These are phyloP conservation scores for Epichloe amarillans DNA, from an alignment of 2,329 filamentous ascomycete species.

Conservation along the genomic window DNA sequence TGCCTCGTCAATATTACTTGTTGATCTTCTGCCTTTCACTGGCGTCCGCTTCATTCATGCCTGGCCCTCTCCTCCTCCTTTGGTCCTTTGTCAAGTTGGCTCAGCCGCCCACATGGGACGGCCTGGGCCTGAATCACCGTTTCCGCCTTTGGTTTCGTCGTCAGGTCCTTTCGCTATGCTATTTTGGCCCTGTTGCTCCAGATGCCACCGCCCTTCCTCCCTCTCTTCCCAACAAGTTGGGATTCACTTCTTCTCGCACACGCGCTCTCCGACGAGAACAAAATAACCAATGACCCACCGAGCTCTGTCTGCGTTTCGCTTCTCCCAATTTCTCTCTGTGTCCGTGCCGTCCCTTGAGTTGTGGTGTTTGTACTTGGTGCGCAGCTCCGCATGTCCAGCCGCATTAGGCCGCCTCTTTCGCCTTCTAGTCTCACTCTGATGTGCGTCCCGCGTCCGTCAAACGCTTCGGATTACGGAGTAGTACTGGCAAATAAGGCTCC, in stretches of 20 bases:
- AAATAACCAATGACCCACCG: neutral
- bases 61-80: neutral
- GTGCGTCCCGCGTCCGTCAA: neutral
- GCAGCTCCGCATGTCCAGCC: conserved; percentile 1
- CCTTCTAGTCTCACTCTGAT: neutral
- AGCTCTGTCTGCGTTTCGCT: neutral
- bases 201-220: neutral
- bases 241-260: conserved; percentile 1
- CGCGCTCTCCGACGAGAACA: neutral
- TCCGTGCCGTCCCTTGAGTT: conserved; percentile 4
- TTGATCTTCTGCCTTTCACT: conserved; percentile 4
- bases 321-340: neutral
- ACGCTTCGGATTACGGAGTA: neutral
- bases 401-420: neutral
- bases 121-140: conserved; percentile 3
- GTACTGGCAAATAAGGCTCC: neutral
- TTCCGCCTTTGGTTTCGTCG: conserved; percentile 1
- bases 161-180: neutral
- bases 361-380: conserved; percentile 3
- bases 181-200: neutral
- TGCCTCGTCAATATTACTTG: neutral
- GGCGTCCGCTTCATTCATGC: conserved; percentile 3
- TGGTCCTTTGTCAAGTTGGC: neutral
- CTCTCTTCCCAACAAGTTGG: neutral
- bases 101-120: neutral